These are phyloP conservation scores for Vitis amurensis DNA, from an alignment of 164 flowering plant genomes.

Conservation along the genomic window DNA sequence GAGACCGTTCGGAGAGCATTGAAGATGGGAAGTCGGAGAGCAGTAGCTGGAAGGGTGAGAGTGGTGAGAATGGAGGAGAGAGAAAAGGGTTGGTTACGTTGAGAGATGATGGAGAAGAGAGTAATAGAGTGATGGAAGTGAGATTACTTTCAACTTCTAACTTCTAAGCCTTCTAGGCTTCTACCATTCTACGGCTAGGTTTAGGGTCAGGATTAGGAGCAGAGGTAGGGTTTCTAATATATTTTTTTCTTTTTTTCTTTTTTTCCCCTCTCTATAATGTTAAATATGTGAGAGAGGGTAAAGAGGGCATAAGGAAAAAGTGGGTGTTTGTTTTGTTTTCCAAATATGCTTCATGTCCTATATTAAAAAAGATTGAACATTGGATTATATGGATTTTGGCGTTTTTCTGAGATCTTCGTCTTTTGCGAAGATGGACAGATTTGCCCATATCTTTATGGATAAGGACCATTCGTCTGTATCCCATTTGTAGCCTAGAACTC, in stretches of 20 bases:
- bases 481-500: no score
- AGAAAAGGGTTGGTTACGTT: slow-evolving; percentile 48
- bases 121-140: slow-evolving; percentile 69
- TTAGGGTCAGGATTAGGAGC: slow-evolving; percentile 1
- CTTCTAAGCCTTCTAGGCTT: no score
- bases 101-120: slow-evolving; percentile 69
- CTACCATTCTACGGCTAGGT: slow-evolving; percentile 10
- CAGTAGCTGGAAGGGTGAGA: slow-evolving; percentile 77
- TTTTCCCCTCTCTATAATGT: slow-evolving; percentile 3
- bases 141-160: slow-evolving; percentile 82
- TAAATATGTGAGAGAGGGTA: slow-evolving; percentile 6
- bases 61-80: slow-evolving; percentile 48
- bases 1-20: slow-evolving; percentile 81
- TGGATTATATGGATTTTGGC: slow-evolving; percentile 19
- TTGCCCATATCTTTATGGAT: slow-evolving; percentile 17
- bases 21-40: slow-evolving; percentile 89
- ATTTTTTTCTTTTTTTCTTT: not conserved
- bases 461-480: slow-evolving; percentile 7
- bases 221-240: slow-evolving; percentile 10
- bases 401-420: not conserved
- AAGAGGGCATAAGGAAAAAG: slow-evolving; percentile 32
- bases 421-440: slow-evolving; percentile 15
- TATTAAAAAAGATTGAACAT: slow-evolving; percentile 19
- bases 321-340: slow-evolving; percentile 23
- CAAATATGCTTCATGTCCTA: not conserved